A percentile compares a stretch with the other conserved stretches of the same genome.
These are phyloP conservation scores for Aspergillus hiratsukae DNA, from an alignment of 2,329 filamentous ascomycete genomes.

Conservation along the genomic window DNA sequence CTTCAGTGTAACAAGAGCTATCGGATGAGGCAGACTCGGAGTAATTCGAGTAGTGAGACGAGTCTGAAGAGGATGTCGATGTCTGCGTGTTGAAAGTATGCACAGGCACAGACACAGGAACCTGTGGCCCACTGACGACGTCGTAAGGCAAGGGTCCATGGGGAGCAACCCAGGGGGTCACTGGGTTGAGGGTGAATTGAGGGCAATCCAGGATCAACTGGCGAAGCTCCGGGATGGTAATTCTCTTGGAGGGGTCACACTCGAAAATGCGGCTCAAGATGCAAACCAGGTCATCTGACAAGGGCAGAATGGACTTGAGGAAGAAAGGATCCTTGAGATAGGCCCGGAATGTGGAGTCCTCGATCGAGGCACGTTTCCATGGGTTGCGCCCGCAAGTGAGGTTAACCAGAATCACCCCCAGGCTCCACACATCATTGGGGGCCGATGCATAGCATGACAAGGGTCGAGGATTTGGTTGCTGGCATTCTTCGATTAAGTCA, in stretches of 20 bases:
- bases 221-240: constrained; percentile 74
- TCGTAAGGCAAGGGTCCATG: constrained; percentile 31
- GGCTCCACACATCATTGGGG: constrained; percentile 94
- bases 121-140: constrained; percentile 32
- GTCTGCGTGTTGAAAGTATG: constrained; percentile 32
- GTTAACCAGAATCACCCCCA: constrained; percentile 98
- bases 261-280: constrained; percentile 87
- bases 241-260: constrained; percentile 74
- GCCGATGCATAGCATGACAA: constrained; percentile 80
- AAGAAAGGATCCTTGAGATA: constrained; percentile 83
- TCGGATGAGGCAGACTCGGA: constrained; percentile 38
- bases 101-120: constrained; percentile 33
- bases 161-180: constrained; percentile 38
- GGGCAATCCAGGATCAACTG: constrained; percentile 71
- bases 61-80: constrained; percentile 34
- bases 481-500: constrained; percentile 66
- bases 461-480: constrained; percentile 68
- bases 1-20: constrained; percentile 37
- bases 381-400: constrained; percentile 96
- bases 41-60: constrained; percentile 34
- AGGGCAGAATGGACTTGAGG: constrained; percentile 83
- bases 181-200: constrained; percentile 56
- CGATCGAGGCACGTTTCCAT: constrained; percentile 91
- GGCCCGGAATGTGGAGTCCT: constrained; percentile 92
- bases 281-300: constrained; percentile 83